These are phyloP conservation scores for Talaromyces sp. DNA, from an alignment of 2,329 filamentous ascomycete species.

Conservation along the genomic window DNA sequence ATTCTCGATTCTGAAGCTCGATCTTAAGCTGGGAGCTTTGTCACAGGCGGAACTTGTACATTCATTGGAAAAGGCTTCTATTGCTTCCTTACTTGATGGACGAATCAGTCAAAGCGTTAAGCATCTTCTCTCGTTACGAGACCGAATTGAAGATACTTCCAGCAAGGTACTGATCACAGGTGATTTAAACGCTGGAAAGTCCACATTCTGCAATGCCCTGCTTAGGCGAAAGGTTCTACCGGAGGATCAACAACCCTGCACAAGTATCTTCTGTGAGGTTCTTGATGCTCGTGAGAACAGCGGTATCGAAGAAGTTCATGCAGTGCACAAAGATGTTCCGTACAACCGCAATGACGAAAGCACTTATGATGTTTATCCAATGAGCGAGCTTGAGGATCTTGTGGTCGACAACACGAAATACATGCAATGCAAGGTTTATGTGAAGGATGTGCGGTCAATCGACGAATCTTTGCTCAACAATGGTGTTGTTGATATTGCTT, in stretches of 20 bases:
- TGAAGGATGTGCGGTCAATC: slow-evolving; percentile 84
- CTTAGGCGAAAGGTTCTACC: slow-evolving; percentile 88
- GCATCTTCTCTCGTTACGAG: slow-evolving; percentile 81
- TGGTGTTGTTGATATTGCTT: slow-evolving; percentile 93
- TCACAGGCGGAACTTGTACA: slow-evolving; percentile 91
- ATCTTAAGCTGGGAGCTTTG: slow-evolving; percentile 83
- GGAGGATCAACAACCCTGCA: slow-evolving; percentile 97
- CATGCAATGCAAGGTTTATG: slow-evolving; percentile 94
- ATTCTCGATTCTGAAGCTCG: slow-evolving; percentile 92
- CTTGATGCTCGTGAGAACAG: slow-evolving; percentile 89
- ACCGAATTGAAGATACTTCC: slow-evolving; percentile 94
- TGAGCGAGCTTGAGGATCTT: slow-evolving; percentile 81
- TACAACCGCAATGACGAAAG: slow-evolving; percentile 92
- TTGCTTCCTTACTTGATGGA: slow-evolving; percentile 86
- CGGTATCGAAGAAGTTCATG: slow-evolving; percentile 91
- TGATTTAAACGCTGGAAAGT: slow-evolving; percentile 96
- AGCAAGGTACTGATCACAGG: slow-evolving; percentile 97
- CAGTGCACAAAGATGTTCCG: slow-evolving; percentile 75
- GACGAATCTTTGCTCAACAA: slow-evolving; percentile 96
- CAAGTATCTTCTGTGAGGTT: slow-evolving; percentile 97
- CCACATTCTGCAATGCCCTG: slow-evolving; percentile 98
- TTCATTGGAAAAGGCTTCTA: slow-evolving; percentile 87
- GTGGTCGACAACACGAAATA: slow-evolving; percentile 87
- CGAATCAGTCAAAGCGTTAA: slow-evolving; percentile 94
- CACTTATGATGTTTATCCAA: slow-evolving; percentile 83